A percentile compares a stretch with the other conserved stretches of the same genome.
Conservation (phyloP, 164 flowering plant genomes). For the Saururus chinensis region DNA sequence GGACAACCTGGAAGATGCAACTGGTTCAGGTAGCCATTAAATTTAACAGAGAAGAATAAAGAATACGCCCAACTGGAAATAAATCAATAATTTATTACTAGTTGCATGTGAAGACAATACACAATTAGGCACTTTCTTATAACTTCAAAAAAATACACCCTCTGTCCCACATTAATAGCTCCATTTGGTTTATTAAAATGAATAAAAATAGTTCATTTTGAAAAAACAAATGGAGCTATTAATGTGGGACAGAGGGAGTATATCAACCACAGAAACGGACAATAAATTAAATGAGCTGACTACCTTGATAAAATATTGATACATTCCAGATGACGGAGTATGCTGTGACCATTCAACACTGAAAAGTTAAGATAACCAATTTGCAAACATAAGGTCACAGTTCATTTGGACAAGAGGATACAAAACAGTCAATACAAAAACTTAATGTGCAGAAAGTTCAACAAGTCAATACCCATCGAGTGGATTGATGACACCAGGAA, state of each 20-base stretch:
- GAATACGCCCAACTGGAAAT: background rate
- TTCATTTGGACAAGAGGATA: no score
- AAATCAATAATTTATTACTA: no score
- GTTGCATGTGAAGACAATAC: no score
- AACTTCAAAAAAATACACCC: background rate
- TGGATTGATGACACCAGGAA: slow-evolving; percentile 63
- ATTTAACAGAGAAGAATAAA: background rate
- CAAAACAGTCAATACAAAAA: background rate
- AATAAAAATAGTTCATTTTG: no score
- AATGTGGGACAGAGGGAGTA: no score
- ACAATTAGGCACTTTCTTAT: background rate
- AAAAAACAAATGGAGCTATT: no score
- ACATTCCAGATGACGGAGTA: slow-evolving; percentile 40
- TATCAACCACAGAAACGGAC: background rate
- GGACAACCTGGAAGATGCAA: slow-evolving; percentile 59
- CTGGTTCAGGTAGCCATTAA: background rate
- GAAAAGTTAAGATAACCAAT: slow-evolving; percentile 11
- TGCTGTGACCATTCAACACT: slow-evolving; percentile 59
- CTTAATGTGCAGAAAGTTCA: background rate
- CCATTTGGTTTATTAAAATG: no score
- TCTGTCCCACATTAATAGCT: no score
- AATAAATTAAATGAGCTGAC: slow-evolving; percentile 4
- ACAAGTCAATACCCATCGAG: slow-evolving; percentile 56
- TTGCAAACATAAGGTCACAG: background rate
- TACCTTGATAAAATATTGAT: slow-evolving; percentile 83